phyloP scores from a whole-genome alignment of 2,329 filamentous ascomycete genomes.

The Keithomyces neogunnii region DNA sequence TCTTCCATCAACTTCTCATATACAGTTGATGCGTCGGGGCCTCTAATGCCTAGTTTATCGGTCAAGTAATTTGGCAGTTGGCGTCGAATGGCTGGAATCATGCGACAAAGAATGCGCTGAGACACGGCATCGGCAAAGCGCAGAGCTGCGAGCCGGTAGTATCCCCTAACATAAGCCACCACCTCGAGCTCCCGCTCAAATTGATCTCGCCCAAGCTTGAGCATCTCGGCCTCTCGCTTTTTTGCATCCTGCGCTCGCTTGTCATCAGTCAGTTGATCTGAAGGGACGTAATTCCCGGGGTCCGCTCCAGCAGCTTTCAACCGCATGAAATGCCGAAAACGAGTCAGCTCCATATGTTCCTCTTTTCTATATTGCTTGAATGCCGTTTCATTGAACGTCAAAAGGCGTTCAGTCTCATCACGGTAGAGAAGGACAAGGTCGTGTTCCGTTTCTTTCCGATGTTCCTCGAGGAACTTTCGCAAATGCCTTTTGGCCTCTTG shows the following conservation, averaged over 20 bases:
- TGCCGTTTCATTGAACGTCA: constrained; percentile 46
- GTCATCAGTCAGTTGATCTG: constrained; percentile 34
- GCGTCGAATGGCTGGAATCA: constrained; percentile 35
- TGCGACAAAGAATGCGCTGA: constrained; percentile 38
- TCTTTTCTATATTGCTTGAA: constrained; percentile 36
- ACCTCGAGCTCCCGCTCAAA: constrained; percentile 54
- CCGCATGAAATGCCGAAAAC: constrained; percentile 41
- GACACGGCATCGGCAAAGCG: constrained; percentile 53
- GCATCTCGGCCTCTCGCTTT: constrained; percentile 30
- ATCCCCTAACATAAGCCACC: constrained; percentile 55
- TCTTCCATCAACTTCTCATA: constrained; percentile 41
- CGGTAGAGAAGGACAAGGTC: constrained; percentile 37
- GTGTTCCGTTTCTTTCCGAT: constrained; percentile 24
- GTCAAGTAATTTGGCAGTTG: constrained; percentile 35
- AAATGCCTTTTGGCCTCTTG: constrained; percentile 36
- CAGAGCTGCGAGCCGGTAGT: constrained; percentile 58
- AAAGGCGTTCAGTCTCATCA: constrained; percentile 46
- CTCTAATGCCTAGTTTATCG: constrained; percentile 31
- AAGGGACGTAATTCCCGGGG: constrained; percentile 5
- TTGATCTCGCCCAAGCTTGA: constrained; percentile 46
- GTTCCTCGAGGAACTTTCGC: constrained; percentile 32
- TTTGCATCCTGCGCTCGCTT: constrained; percentile 35
- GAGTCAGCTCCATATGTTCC: constrained; percentile 36
- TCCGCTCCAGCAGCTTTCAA: constrained; percentile 31
- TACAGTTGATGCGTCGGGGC: constrained; percentile 17